These are phyloP conservation scores for Byssoonygena ceratinophila DNA, from an alignment of 2,329 filamentous ascomycete species.

Conservation along the genomic window DNA sequence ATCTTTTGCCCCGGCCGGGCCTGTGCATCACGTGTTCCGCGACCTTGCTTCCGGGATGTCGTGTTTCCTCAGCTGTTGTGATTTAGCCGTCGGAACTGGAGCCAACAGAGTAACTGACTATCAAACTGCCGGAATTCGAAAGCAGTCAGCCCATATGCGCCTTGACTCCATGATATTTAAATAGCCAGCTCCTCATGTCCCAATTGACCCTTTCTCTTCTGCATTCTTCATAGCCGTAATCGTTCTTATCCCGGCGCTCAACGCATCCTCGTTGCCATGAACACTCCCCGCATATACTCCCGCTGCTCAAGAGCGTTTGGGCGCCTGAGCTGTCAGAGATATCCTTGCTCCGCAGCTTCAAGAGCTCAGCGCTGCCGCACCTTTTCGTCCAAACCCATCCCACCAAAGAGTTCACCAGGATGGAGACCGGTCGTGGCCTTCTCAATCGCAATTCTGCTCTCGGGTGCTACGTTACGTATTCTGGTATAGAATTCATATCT, in stretches of 20 bases:
- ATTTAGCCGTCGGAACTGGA: background rate
- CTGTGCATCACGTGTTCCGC: background rate
- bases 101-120: background rate
- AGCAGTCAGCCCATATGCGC: slow-evolving; percentile 4
- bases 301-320: background rate
- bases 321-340: background rate
- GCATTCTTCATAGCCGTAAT: background rate
- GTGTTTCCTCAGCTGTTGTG: background rate
- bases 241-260: background rate
- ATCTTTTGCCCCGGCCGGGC: background rate
- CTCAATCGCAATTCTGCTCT: background rate
- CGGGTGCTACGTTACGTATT: background rate
- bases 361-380: background rate
- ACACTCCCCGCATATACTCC: slow-evolving; percentile 5
- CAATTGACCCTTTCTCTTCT: background rate
- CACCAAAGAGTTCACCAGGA: background rate
- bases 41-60: background rate
- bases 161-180: slow-evolving; percentile 7
- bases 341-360: background rate
- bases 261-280: background rate
- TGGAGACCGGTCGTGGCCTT: slow-evolving; percentile 6
- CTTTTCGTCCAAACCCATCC: background rate
- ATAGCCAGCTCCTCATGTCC: background rate
- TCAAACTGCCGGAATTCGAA: slow-evolving; percentile 3
- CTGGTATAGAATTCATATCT: background rate